phyloP scores from a whole-genome alignment of 331 rosid genomes.

The Cydonia oblonga region DNA sequence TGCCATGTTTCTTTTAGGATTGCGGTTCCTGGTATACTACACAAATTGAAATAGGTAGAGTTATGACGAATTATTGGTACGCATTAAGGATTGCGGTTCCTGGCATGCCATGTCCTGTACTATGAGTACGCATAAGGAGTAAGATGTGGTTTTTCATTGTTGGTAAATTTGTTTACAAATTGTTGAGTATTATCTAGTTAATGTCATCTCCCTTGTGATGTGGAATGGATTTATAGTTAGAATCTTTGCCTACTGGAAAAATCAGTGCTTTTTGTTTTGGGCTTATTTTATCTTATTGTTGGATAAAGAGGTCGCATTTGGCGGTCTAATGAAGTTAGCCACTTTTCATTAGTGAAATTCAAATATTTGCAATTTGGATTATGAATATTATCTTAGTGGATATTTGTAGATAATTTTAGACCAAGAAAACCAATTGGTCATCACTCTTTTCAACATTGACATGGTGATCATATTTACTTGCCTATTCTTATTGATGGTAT shows the following conservation, averaged over 20 bases:
- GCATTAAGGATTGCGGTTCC: no score
- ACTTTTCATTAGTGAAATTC: background rate
- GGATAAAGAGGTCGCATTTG: background rate
- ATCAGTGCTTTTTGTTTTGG: background rate
- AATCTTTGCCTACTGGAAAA: background rate
- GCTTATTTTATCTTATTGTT: background rate
- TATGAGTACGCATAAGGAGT: background rate
- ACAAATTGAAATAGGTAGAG: background rate
- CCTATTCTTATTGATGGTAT: background rate
- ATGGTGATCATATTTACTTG: background rate
- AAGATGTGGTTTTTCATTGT: background rate
- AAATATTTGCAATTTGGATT: background rate
- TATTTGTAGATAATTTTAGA: background rate
- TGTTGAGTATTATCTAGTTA: background rate
- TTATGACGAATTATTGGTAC: background rate
- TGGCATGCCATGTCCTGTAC: background rate
- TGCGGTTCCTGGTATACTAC: background rate
- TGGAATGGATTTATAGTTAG: background rate
- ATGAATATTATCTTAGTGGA: background rate
- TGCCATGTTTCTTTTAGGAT: background rate
- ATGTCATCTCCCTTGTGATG: background rate
- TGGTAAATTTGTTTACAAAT: background rate
- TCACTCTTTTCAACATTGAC: background rate
- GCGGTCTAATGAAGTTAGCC: background rate
- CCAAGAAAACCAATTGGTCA: background rate